A percentile compares a stretch with the other conserved stretches of the same genome.
These are phyloP conservation scores for Phaeotremella skinneri DNA, from an alignment of 768 basidiomycete genomes.

Conservation along the genomic window DNA sequence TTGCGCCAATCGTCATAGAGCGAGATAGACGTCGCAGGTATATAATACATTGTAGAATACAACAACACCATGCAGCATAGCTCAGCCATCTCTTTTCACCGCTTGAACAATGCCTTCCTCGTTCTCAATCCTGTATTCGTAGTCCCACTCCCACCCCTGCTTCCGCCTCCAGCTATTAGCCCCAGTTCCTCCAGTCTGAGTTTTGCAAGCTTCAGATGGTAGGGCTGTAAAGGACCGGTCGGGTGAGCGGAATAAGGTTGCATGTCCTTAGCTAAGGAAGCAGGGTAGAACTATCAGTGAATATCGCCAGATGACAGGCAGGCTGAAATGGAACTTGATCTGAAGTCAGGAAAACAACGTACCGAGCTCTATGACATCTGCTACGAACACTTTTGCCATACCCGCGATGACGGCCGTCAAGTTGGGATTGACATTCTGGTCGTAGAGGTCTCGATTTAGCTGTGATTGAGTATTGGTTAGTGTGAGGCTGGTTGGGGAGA, in stretches of 20 bases:
- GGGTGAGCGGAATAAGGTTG: conserved; percentile 33
- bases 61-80: neutral
- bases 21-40: neutral
- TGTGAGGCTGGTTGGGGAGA: too few relatives aligned
- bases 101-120: conserved; percentile 28
- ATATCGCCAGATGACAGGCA: neutral
- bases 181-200: conserved; percentile 29
- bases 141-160: conserved; percentile 5
- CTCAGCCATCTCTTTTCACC: conserved; percentile 7
- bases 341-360: conserved; percentile 9
- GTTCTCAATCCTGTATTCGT: conserved; percentile 5
- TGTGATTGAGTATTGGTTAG: conserved; percentile 7
- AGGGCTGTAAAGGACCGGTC: conserved; percentile 33
- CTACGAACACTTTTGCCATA: conserved; percentile 43
- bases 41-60: neutral
- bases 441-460: conserved; percentile 41
- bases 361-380: conserved; percentile 45
- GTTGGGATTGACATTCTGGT: conserved; percentile 27
- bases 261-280: conserved; percentile 34
- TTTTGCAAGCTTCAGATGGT: conserved; percentile 38
- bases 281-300: neutral
- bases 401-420: conserved; percentile 28
- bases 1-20: too few relatives aligned
- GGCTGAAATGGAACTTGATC: neutral
- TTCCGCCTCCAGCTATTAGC: conserved; percentile 4